Conservation (phyloP, 345 rosid species). For the Citrus medica region DNA sequence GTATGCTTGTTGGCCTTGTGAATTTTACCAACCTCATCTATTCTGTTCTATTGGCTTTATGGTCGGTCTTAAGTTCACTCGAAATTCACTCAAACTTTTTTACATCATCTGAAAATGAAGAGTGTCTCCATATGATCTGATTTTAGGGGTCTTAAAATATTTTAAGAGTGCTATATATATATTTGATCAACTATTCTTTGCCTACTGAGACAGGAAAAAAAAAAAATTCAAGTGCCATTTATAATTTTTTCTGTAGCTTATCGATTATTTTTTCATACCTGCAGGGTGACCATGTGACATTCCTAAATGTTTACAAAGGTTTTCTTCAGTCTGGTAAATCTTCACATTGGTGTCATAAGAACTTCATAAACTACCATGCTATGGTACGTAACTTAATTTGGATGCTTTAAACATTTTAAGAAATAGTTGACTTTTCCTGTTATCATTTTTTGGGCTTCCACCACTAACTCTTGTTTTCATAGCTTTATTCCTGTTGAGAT, state of each 20-base stretch:
- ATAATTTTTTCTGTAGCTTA: not conserved
- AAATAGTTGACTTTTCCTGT: not conserved
- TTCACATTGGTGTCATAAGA: conserved; percentile 79
- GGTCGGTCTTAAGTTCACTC: not conserved
- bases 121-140: not conserved
- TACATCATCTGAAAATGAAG: not conserved
- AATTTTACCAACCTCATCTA: not conserved
- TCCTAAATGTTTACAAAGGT: conserved; percentile 86
- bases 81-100: not conserved
- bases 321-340: conserved; percentile 84
- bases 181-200: not conserved
- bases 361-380: conserved; percentile 78
- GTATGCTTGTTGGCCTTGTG: not conserved
- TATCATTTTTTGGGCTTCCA: not conserved
- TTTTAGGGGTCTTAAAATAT: not conserved
- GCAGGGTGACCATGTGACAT: conserved; percentile 95
- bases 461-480: not conserved
- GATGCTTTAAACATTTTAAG: conserved; percentile 7
- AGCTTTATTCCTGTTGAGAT: conserved; percentile 1
- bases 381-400: conserved; percentile 49
- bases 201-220: not conserved
- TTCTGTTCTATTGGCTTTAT: not conserved
- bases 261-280: conserved; percentile 10
- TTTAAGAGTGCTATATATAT: not conserved
- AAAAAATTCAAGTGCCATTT: not conserved